Evolutionary conservation across 148 eudicot species (phyloP), one percentile per base, ranked within the genome.

Genomic region (Linanthus parryae): DNA sequence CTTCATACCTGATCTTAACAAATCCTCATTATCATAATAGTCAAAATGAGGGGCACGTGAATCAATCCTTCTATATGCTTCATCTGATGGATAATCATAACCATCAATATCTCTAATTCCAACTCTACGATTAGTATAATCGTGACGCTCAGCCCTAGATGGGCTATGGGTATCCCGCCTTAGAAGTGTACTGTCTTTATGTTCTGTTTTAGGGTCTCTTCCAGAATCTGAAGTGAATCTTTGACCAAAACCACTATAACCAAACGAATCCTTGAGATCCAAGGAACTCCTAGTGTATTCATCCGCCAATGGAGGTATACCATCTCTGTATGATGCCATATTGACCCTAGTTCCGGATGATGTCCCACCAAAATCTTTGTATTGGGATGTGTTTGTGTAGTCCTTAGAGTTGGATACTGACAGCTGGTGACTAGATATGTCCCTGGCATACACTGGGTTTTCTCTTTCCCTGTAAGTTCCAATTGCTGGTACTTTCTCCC

Each of bases 261-360:
- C 57, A 34, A 30, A 39, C 25, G 65, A 64, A 48, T 69, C 75
- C 1, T 35, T 23, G 25, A 43, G 38, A 28, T 60, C 64, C 33
- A 18, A 51, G 42, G 54, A 52, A 30, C 26, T 64, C 57, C 49
- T 56, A 9, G 53, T 23, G 60, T 52, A 56, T 48, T 53, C 63
- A 60, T 52, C 67, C 43, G 22, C 9, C 37, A 48, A 34, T 7
- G 19, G 48, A 56, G 64, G 26, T 52, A 36, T 46, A 47, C 47
- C 68, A 61, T 54, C 75, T 34, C 29, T 55, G 40, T 46, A 21
- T 8, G 56, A 52, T 9, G 45, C 53, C 26, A 37, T 56, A 35
- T 49, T 48, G 41, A 30, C 43, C 60, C 70, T 66, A 1, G 59
- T 22, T 56, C 59, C 64, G 7, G 73, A 56, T 38, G 83, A 70